Conservation (phyloP, 106 monocot species). For the Vanilla planifolia region DNA sequence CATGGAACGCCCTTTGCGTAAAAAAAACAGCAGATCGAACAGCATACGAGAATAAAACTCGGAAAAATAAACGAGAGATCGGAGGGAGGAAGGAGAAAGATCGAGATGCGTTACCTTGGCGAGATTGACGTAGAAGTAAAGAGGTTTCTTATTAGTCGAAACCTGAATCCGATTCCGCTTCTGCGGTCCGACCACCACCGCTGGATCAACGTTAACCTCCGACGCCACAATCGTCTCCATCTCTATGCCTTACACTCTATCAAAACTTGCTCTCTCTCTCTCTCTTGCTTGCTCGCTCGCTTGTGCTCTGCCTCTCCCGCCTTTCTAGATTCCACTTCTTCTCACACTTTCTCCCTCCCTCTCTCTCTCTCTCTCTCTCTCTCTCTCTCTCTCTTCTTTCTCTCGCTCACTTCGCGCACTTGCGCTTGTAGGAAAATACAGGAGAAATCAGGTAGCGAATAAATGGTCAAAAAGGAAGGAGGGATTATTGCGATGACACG, state of each 20-base stretch:
- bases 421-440: too few species aligned
- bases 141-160: constrained; percentile 67
- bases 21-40: neutral
- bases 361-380: neutral
- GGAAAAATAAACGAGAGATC: neutral
- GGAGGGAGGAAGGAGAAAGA: neutral
- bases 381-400: too few species aligned
- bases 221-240: constrained; percentile 12
- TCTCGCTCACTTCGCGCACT: too few species aligned
- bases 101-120: constrained; percentile 46
- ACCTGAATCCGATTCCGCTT: constrained; percentile 73
- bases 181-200: constrained; percentile 13
- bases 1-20: too few species aligned
- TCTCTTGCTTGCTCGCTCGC: constrained; percentile 11
- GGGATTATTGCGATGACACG: too few species aligned
- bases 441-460: too few species aligned
- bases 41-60: neutral
- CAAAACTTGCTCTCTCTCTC: too few species aligned
- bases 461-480: too few species aligned
- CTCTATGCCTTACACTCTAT: constrained; percentile 20
- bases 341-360: neutral
- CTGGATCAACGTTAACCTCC: constrained; percentile 1
- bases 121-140: constrained; percentile 84
- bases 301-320: neutral
- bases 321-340: too few species aligned